A percentile compares a stretch with the other conserved stretches of the same genome.
These are phyloP conservation scores for Ocimum tenuiflorum DNA, from an alignment of 257 asterid genomes.

Conservation along the genomic window DNA sequence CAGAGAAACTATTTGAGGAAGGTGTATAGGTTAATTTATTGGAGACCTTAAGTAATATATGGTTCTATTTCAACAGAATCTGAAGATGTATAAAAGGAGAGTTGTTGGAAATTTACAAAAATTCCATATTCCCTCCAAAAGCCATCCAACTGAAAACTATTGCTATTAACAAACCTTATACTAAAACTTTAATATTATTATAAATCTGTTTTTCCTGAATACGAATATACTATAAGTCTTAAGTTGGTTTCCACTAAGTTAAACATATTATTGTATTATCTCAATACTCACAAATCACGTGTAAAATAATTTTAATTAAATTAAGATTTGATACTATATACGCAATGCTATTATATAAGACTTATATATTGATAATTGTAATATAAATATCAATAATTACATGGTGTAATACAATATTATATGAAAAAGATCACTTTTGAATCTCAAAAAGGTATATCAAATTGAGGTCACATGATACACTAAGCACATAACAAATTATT, in stretches of 20 bases:
- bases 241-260: not conserved
- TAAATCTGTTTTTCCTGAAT: not conserved
- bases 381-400: too few species aligned
- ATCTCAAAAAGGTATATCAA: too few species aligned
- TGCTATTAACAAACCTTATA: not conserved
- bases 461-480: too few species aligned
- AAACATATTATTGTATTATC: not conserved
- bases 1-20: not conserved
- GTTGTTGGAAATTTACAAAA: not conserved
- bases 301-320: not conserved
- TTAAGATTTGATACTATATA: not conserved
- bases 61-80: not conserved
- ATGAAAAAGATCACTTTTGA: not conserved
- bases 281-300: not conserved
- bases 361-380: not conserved
- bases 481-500: too few species aligned
- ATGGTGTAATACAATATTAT: too few species aligned
- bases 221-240: not conserved
- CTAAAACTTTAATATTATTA: not conserved
- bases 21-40: not conserved
- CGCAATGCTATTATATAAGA: not conserved
- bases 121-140: not conserved
- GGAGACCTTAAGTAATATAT: not conserved
- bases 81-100: not conserved
- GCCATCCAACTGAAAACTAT: not conserved